Percentiles rank a stretch among this genome's conserved stretches.
Conservation (phyloP, 2,329 filamentous ascomycete species). For the Clonostachys chloroleuca region DNA sequence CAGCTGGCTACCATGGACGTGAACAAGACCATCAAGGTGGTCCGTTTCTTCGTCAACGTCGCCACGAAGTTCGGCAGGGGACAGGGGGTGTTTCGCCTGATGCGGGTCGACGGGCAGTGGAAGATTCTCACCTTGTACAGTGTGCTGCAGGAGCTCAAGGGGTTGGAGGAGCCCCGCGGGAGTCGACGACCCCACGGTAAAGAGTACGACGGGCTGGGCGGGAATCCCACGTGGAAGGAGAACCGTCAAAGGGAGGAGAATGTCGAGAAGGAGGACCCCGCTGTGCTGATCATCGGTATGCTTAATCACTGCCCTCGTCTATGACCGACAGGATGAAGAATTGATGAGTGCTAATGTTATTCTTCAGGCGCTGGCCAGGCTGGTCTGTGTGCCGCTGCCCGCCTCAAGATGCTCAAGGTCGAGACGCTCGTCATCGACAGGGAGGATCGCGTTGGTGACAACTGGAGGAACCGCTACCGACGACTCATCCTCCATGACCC, state of each 20-base stretch:
- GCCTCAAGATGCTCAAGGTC: constrained; percentile 55
- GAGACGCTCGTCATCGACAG: constrained; percentile 52
- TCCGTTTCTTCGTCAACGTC: constrained; percentile 53
- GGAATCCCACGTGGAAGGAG: constrained; percentile 57
- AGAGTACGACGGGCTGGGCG: constrained; percentile 44
- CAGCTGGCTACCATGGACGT: constrained; percentile 41
- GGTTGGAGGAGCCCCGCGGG: constrained; percentile 43
- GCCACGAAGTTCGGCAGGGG: constrained; percentile 50
- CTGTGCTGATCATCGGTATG: constrained; percentile 59
- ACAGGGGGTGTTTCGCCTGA: constrained; percentile 49
- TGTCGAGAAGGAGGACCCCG: constrained; percentile 45
- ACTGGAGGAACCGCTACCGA: constrained; percentile 60
- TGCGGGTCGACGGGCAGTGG: constrained; percentile 40
- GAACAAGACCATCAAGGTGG: constrained; percentile 38
- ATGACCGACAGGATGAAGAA: accelerated
- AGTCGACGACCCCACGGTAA: constrained; percentile 48
- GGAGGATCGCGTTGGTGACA: constrained; percentile 55
- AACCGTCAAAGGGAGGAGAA: constrained; percentile 40
- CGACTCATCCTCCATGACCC: constrained; percentile 67
- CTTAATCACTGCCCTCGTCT: neutral
- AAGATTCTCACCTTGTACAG: constrained; percentile 64
- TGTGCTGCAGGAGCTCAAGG: constrained; percentile 46
- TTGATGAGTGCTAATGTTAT: neutral
- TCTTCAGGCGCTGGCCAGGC: constrained; percentile 52
- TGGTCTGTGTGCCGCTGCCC: constrained; percentile 52